A percentile compares a stretch with the other conserved stretches of the same genome.
These are phyloP conservation scores for Metschnikowia henanensis DNA, from an alignment of 805 yeast species.

Conservation along the genomic window DNA sequence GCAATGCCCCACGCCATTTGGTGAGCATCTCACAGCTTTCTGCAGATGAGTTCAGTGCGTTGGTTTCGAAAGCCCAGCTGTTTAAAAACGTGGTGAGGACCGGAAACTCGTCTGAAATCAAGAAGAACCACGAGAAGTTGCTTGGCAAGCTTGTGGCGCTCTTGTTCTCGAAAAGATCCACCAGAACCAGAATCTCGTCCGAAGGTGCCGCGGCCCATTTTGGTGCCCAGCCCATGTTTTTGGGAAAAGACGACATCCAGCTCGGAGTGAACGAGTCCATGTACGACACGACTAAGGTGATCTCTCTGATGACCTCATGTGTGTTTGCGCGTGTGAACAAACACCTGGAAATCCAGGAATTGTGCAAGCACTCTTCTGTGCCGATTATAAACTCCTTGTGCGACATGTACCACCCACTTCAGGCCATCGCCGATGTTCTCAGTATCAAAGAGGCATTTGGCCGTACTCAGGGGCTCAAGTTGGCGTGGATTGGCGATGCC, in stretches of 20 bases:
- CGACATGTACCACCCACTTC: constrained; percentile 92
- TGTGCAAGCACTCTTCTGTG: constrained; percentile 76
- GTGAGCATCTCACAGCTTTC: constrained; percentile 79
- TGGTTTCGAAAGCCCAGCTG: constrained; percentile 71
- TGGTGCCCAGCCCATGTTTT: constrained; percentile 95
- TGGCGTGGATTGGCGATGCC: constrained; percentile 97
- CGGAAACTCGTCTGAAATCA: constrained; percentile 40
- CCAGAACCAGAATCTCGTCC: constrained; percentile 90
- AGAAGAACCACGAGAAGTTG: constrained; percentile 49
- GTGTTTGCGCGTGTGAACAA: constrained; percentile 93
- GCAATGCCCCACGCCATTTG: constrained; percentile 59
- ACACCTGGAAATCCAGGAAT: constrained; percentile 77
- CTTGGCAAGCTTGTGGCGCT: constrained; percentile 82
- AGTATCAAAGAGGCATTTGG: constrained; percentile 83
- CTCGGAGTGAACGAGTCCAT: constrained; percentile 92
- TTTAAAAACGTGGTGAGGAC: constrained; percentile 64
- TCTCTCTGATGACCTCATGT: constrained; percentile 96
- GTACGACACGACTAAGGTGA: constrained; percentile 84
- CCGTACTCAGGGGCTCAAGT: constrained; percentile 57
- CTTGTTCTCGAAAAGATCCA: constrained; percentile 87
- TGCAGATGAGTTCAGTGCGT: constrained; percentile 63
- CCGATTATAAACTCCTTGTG: constrained; percentile 94
- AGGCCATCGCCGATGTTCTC: constrained; percentile 87
- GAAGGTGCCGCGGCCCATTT: constrained; percentile 94
- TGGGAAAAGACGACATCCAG: constrained; percentile 96